Evolutionary conservation across 495 filamentous ascomycete species (phyloP).

Genomic region (Aspergillus nidulans): DNA sequence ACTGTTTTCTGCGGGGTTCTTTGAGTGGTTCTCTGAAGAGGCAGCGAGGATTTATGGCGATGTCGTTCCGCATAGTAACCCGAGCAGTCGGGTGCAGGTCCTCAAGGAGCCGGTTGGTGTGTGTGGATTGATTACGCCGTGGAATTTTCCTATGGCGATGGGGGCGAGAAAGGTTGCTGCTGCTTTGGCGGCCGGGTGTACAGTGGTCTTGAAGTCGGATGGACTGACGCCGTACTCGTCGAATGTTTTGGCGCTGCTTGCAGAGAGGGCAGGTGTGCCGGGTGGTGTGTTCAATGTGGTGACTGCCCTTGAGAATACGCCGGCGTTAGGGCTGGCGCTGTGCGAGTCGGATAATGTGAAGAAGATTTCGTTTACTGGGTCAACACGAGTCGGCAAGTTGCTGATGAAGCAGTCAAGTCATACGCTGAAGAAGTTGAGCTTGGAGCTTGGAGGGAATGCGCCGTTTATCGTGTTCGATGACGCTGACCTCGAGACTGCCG

Average conservation of each 20-base stretch:
- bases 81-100: conserved; percentile 16
- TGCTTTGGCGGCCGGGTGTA: conserved; percentile 50
- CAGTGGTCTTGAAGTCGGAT: conserved; percentile 46
- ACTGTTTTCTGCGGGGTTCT: conserved; percentile 69
- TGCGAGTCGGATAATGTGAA: conserved; percentile 36
- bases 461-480: conserved; percentile 54
- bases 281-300: conserved; percentile 48
- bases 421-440: conserved; percentile 49
- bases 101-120: conserved; percentile 36
- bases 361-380: conserved; percentile 52
- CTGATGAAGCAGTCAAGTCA: conserved; percentile 46
- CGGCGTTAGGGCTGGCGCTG: conserved; percentile 36
- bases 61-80: conserved; percentile 51
- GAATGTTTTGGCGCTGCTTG: conserved; percentile 43
- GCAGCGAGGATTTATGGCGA: conserved; percentile 69
- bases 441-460: conserved; percentile 52
- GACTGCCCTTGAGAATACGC: conserved; percentile 41
- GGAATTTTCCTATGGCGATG: conserved; percentile 88
- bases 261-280: conserved; percentile 45
- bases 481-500: conserved; percentile 44
- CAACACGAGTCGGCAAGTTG: conserved; percentile 45
- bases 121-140: conserved; percentile 38
- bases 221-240: conserved; percentile 47
- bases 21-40: conserved; percentile 80
- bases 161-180: conserved; percentile 74